A percentile compares a stretch with the other conserved stretches of the same genome.
phyloP scores from a whole-genome alignment of 352 stramenopile genomes.

The Phytophthora europaea region DNA sequence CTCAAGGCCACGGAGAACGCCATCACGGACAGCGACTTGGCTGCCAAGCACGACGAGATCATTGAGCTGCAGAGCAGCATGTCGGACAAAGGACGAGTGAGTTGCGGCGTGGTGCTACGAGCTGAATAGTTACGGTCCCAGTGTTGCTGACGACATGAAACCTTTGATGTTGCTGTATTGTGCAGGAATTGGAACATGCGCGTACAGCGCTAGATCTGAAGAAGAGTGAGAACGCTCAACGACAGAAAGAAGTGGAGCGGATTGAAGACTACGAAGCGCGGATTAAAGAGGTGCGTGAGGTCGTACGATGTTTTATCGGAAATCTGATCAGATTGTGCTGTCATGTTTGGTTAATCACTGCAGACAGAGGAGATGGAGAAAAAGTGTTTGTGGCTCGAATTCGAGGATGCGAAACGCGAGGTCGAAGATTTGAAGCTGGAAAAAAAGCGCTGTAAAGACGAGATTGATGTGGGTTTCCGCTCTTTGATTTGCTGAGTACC shows the following conservation, averaged over 20 bases:
- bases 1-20: conserved; percentile 85
- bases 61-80: conserved; percentile 84
- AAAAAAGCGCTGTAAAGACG: conserved; percentile 75
- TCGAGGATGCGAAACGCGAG: conserved; percentile 77
- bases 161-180: neutral
- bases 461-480: conserved; percentile 60
- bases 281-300: conserved; percentile 71
- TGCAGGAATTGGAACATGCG: conserved; percentile 72
- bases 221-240: conserved; percentile 84
- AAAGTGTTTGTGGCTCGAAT: conserved; percentile 88
- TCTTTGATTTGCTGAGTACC: neutral
- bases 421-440: conserved; percentile 75
- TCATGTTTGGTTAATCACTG: conserved; percentile 1
- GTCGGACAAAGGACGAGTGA: conserved; percentile 72
- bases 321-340: neutral
- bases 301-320: neutral
- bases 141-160: conserved; percentile 6
- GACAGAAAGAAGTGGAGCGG: conserved; percentile 87
- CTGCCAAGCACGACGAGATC: conserved; percentile 78
- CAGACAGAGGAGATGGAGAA: conserved; percentile 89
- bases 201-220: conserved; percentile 80
- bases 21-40: conserved; percentile 79
- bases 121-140: neutral
- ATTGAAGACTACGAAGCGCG: conserved; percentile 86
- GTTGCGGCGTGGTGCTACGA: conserved; percentile 1